Conservation (phyloP, 1,284 basidiomycete genomes). For the Boletus subluridellus region DNA sequence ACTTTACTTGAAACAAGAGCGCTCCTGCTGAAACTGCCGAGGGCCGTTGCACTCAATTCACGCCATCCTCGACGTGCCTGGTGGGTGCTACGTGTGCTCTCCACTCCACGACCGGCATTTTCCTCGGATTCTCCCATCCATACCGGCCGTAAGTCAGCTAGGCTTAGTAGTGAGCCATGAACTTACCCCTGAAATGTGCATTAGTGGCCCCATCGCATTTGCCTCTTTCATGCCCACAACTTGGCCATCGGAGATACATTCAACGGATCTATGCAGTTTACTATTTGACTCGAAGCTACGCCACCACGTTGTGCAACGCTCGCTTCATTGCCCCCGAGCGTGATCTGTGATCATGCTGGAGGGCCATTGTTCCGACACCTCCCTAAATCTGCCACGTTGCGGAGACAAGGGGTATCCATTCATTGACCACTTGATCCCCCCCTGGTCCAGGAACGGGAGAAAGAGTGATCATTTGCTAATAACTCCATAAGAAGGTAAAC, state of each 20-base stretch:
- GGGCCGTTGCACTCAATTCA: neutral
- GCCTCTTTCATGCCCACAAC: no score
- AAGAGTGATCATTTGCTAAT: neutral
- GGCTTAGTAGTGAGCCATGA: no score
- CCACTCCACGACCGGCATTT: no score
- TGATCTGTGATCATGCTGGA: neutral
- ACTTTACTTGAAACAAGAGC: slow-evolving; percentile 8
- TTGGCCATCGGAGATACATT: no score
- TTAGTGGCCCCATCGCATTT: neutral
- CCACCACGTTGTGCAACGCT: neutral
- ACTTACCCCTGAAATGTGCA: neutral
- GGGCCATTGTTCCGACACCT: neutral
- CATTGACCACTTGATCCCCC: neutral
- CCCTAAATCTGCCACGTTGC: neutral
- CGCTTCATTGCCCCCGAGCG: neutral
- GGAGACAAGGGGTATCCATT: neutral
- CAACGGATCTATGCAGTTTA: neutral
- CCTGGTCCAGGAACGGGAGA: neutral
- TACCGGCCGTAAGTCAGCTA: no score
- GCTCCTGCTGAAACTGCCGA: slow-evolving; percentile 1
- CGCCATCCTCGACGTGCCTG: no score
- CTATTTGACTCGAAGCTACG: neutral
- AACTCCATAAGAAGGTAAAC: slow-evolving; percentile 8
- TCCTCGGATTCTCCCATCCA: no score
- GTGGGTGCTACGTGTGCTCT: no score